phyloP scores from a whole-genome alignment of 2,329 filamentous ascomycete genomes.

The Trichoderma brevicompactum region DNA sequence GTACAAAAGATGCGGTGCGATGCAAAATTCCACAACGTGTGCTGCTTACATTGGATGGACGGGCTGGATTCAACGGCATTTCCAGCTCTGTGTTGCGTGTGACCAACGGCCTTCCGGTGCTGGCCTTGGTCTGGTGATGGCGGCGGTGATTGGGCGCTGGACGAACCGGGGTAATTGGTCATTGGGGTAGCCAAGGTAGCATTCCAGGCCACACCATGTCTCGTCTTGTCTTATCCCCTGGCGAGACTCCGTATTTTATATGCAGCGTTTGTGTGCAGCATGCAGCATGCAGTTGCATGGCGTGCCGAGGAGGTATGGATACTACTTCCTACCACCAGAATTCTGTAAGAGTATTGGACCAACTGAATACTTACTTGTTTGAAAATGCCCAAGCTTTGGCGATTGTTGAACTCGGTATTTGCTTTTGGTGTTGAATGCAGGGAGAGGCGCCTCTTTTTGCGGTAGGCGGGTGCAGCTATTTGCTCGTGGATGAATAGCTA shows the following conservation, averaged over 20 bases:
- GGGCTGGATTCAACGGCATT: background rate
- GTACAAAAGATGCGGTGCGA: background rate
- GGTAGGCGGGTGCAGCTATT: too few relatives aligned
- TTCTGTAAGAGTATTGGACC: too few relatives aligned
- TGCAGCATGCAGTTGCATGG: slow-evolving; percentile 1
- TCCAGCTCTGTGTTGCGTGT: background rate
- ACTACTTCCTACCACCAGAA: too few relatives aligned
- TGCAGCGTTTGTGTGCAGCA: slow-evolving; percentile 12
- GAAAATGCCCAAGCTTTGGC: too few relatives aligned
- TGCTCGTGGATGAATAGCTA: too few relatives aligned
- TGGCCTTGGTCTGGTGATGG: slow-evolving; percentile 2
- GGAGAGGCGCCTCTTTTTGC: too few relatives aligned
- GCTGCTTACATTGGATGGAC: background rate
- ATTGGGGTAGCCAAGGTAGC: background rate
- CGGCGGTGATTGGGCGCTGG: slow-evolving; percentile 4
- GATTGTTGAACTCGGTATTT: too few relatives aligned
- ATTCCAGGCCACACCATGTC: background rate
- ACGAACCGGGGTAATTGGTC: background rate
- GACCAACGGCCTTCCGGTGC: slow-evolving; percentile 1
- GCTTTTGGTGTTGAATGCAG: too few relatives aligned
- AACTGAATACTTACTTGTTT: too few relatives aligned
- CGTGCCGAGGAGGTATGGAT: slow-evolving; percentile 2
- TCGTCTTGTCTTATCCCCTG: background rate
- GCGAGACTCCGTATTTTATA: slow-evolving; percentile 8
- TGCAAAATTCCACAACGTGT: background rate